Evolutionary conservation across 2,329 filamentous ascomycete species (phyloP), one percentile per base, ranked within the genome.

Genomic region (Verticillium longisporum): DNA sequence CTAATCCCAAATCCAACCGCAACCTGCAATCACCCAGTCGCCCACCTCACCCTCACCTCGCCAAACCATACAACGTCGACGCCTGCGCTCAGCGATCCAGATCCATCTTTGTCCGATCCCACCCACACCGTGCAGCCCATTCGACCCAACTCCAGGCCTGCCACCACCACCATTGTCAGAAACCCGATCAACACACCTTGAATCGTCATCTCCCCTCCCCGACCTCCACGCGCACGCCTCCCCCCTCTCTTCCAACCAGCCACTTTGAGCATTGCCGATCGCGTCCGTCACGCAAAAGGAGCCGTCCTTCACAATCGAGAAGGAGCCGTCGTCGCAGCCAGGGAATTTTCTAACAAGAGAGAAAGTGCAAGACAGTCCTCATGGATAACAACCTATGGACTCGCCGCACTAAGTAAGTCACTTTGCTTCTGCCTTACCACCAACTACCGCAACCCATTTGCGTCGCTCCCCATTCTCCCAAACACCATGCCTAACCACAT

Each of bases 321-420:
- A 59, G 57, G 57, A 59, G 57, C 57, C 57, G 57, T 55, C 31
- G 41, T 59, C 57, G 57, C 57, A 55, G 57, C 21, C 45, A 54
- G 57, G 45, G 57, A 59, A 54, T 50, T 62, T 50, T 58, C 60
- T 57, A 60, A 55, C 37, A 53, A 37, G 41, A 57, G 45, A 58
- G 58, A 61, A 65, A 60, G 37, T 64, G 58, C 68, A 68, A 68
- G 63, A 67, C 61, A 70, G 72, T 73, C 76, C 78, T 74, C 73
- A 86, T 87, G 84, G 84, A 85, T 76, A 84, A 82, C 73, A 84
- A 83, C 73, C 78, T 86, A 81, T 94, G 91, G 90, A 89, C 86
- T 78, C 88, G 91, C 77, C 89, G 91, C 78, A 89, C 88, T 78
- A 92, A 92, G 90, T 93, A 83, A 76, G 87, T 76, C 59, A 41